phyloP scores from a whole-genome alignment of 305 asterid species.

The Salvia sclarea region DNA sequence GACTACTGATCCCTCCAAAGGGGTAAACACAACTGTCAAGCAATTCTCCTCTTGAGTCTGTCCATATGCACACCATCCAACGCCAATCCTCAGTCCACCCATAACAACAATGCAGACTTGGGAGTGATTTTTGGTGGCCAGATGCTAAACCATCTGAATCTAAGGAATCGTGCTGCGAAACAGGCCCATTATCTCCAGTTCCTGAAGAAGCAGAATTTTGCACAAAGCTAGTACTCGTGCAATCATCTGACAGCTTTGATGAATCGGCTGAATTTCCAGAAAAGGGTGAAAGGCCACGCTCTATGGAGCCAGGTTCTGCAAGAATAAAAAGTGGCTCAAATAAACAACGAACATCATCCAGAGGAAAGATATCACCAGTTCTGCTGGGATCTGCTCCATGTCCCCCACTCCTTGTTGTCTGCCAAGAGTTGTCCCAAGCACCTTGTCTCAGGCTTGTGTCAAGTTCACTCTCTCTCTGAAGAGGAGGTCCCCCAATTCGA shows the following conservation, averaged over 20 bases:
- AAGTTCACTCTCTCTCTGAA: conserved; percentile 85
- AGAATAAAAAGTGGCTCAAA: conserved; percentile 97
- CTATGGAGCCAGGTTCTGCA: conserved; percentile 93
- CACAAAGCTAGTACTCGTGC: conserved; percentile 69
- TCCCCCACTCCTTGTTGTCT: conserved; percentile 75
- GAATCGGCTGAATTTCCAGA: conserved; percentile 62
- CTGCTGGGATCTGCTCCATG: conserved; percentile 73
- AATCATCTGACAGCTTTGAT: conserved; percentile 77
- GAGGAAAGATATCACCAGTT: conserved; percentile 62
- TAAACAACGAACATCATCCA: conserved; percentile 76
- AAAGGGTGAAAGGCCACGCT: conserved; percentile 78
- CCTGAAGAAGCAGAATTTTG: conserved; percentile 72
- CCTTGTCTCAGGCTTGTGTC: conserved; percentile 87
- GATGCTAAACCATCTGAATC: conserved; percentile 76
- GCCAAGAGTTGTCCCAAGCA: conserved; percentile 98
- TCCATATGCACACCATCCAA: conserved; percentile 98
- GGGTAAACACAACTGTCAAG: conserved; percentile 93
- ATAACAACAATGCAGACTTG: conserved; percentile 97
- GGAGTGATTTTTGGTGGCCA: conserved; percentile 72
- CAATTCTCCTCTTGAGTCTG: conserved; percentile 97
- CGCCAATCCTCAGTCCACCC: conserved; percentile 99
- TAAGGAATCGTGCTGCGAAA: conserved; percentile 62
- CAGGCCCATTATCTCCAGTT: conserved; percentile 66
- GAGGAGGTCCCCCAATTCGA: conserved; percentile 69
- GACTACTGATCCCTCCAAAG: conserved; percentile 94